phyloP scores from a whole-genome alignment of 2,329 filamentous ascomycete species.

The Aspergillus sp. region DNA sequence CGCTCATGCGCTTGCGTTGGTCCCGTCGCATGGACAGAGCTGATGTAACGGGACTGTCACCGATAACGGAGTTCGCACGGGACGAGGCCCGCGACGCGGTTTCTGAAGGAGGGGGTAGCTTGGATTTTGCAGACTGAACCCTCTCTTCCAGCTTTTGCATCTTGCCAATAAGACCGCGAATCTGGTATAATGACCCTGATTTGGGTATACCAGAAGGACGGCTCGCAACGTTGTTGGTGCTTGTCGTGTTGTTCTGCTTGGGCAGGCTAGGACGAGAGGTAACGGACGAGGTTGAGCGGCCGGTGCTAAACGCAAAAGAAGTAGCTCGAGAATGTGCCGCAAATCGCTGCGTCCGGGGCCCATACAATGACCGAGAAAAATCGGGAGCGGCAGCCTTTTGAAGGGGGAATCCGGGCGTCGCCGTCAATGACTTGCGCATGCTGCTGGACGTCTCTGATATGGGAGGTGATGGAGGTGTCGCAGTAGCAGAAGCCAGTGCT shows the following conservation, averaged over 20 bases:
- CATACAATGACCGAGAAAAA: conserved; percentile 57
- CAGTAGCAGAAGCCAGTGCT: conserved; percentile 65
- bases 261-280: conserved; percentile 42
- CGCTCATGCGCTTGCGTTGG: conserved; percentile 47
- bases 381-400: conserved; percentile 53
- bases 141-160: conserved; percentile 96
- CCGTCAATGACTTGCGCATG: conserved; percentile 57
- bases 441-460: conserved; percentile 82
- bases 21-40: conserved; percentile 60
- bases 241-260: conserved; percentile 34
- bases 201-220: conserved; percentile 54
- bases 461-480: conserved; percentile 89
- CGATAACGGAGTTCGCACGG: conserved; percentile 57
- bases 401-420: conserved; percentile 54
- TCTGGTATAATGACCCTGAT: conserved; percentile 82
- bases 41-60: conserved; percentile 55
- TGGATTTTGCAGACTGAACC: conserved; percentile 88
- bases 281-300: conserved; percentile 52
- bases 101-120: conserved; percentile 78
- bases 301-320: conserved; percentile 60
- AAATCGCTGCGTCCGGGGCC: conserved; percentile 45
- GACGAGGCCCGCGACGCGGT: conserved; percentile 85
- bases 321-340: conserved; percentile 58
- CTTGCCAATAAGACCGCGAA: conserved; percentile 90
- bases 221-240: conserved; percentile 53